Conservation (phyloP, 2,329 filamentous ascomycete genomes). For the Cytospora mali region DNA sequence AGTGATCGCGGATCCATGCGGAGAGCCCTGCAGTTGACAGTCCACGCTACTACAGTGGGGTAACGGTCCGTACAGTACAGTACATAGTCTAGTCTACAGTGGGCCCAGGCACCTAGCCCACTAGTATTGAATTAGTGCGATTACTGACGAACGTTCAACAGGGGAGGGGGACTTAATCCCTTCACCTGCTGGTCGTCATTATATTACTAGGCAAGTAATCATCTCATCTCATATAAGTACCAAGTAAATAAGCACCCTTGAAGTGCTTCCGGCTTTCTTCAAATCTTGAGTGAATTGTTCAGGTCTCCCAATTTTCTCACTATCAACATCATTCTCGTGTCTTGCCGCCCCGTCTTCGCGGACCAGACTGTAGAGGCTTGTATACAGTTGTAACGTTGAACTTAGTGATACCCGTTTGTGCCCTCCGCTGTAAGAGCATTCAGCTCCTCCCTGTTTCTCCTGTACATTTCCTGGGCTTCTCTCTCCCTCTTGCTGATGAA, state of each 20-base stretch:
- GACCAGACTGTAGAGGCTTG: not conserved
- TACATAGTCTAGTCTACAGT: too few species aligned
- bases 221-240: too few species aligned
- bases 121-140: too few species aligned
- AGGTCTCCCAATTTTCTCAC: not conserved
- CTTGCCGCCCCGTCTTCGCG: not conserved
- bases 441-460: slow-evolving; percentile 76
- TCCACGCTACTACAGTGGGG: not conserved
- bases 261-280: too few species aligned
- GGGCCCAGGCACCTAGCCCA: too few species aligned
- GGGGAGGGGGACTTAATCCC: too few species aligned
- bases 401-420: slow-evolving; percentile 44
- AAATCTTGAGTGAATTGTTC: not conserved
- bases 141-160: too few species aligned
- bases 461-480: slow-evolving; percentile 87
- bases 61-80: not conserved
- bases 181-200: too few species aligned
- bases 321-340: not conserved
- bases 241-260: too few species aligned
- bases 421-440: slow-evolving; percentile 54
- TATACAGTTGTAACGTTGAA: not conserved
- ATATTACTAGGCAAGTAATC: too few species aligned
- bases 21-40: not conserved
- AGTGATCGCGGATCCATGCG: not conserved
- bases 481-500: slow-evolving; percentile 81